Base-by-base conservation (phyloP, 139 green algal genomes). In the Chlorella sp. region DNA sequence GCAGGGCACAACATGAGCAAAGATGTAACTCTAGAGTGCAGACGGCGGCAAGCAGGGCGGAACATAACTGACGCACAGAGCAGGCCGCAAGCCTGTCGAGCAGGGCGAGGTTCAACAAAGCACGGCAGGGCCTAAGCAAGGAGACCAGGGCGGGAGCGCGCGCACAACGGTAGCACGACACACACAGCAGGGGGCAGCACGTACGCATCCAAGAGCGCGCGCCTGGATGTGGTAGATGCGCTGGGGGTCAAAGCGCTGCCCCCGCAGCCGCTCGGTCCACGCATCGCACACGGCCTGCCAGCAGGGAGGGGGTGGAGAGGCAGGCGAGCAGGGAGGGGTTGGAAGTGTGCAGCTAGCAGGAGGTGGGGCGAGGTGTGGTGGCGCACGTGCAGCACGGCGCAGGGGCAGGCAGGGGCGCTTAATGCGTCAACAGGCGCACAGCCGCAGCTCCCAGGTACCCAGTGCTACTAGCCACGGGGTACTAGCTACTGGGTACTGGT, bases 241-340 rank as follows among this genome's bases (percentile, higher is more conserved):
- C 30, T 90, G 64, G 14, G 81, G 81, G 60, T 79, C 40, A 37
- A 93, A 93, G 36, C 83, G 60, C 71, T 88, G 60, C n/a, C 91
- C 88, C 79, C 48, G 71, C 37, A 93, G 39, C 66, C 61, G 82
- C 32, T 83, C 75, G 28, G 18, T 91, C 87, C 87, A 91, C 32
- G 21, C 14, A 37, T 91, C 88, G 81, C 91, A 93, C 73, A 84
- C 71, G 5, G 40, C 88, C 73, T 94, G 87, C 36, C 90, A 9
- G 16, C 19, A 22, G 83, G 18, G 4, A 18, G 7, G 79, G 0
- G 40, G 24, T 40, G 21, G 71, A 9, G 14, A 78, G 24, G 66
- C 66, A 73, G 66, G 32, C 3, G 28, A 37, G 71, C 28, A 16
- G 71, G 71, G 71, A 2, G 71, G 12, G 22, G 71, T 21, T 39